Evolutionary conservation across 2,329 filamentous ascomycete species (phyloP), one percentile per base, ranked within the genome.

Genomic region (Microdochium trichocladiopsis): DNA sequence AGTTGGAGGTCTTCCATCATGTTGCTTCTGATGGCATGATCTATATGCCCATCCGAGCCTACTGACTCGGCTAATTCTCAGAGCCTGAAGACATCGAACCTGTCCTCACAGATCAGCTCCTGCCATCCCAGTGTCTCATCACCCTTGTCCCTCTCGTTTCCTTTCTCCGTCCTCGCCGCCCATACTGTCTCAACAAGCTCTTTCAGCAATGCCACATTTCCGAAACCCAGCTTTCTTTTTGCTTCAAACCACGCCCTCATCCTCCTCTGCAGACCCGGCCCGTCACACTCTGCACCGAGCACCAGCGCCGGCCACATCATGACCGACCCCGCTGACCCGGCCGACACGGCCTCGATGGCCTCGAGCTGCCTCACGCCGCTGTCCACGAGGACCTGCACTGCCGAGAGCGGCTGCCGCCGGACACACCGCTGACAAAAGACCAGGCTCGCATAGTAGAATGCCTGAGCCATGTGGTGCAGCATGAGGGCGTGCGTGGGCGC

Each of bases 291-390:
- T 4, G 66, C 66, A 2, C 64, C 67, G 3, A 69, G 58, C 2
- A 69, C 63, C 31, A 70, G 60, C 3, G 61, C 63, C 2, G 66
- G 66, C 68, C 68, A 70, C 25, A 69, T 61, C 52, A 69, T 66
- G 18, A 68, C 62, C 51, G 61, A 66, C 2, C 68, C 67, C 1
- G 63, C 60, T 18, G 57, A 54, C 6, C 64, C 63, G 21, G 59
- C 57, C 2, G 61, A 64, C 1, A 63, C 55, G 4, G 25, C 48
- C 50, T 68, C 66, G 8, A 66, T 62, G 0, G 63, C 60, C 52
- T 69, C 66, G 14, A 69, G 55, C 23, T 68, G 63, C 16, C 54
- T 28, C 1, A 69, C 56, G 0, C 64, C 67, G 21, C 60, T 61
- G 45, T 63, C 63, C 2, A 69, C 64, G 8, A 69, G 56, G 11